Evolutionary conservation across 2,329 filamentous ascomycete genomes (phyloP).

Genomic region (Purpureocillium takamizusanense): DNA sequence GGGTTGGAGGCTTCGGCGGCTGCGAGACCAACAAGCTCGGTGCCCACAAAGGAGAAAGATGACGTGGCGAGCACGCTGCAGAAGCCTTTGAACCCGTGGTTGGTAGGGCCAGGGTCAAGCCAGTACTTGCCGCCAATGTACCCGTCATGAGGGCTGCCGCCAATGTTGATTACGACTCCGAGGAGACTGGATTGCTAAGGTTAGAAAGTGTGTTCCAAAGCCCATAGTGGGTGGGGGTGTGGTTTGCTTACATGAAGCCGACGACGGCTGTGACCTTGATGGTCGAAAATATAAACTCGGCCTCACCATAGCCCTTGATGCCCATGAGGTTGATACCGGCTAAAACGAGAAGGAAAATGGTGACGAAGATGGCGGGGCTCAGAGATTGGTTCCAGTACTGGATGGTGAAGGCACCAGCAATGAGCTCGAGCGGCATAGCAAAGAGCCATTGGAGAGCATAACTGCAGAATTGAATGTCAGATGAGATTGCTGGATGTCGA

Average conservation of each 20-base stretch:
- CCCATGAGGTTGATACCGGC: constrained; percentile 15
- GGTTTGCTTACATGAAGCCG: constrained; percentile 12
- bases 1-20: constrained; percentile 14
- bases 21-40: constrained; percentile 14
- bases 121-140: constrained; percentile 13
- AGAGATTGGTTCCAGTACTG: constrained; percentile 60
- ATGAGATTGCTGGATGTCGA: background rate
- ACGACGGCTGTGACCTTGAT: constrained; percentile 15
- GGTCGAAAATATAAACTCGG: constrained; percentile 14
- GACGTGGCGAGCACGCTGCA: constrained; percentile 11
- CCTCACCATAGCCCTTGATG: constrained; percentile 15
- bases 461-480: constrained; percentile 25
- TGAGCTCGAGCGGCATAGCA: constrained; percentile 70
- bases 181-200: constrained; percentile 5
- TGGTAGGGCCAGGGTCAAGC: constrained; percentile 12
- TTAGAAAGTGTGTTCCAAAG: background rate
- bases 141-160: constrained; percentile 9
- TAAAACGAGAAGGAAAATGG: constrained; percentile 55
- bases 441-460: constrained; percentile 85
- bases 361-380: constrained; percentile 64
- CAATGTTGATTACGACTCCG: constrained; percentile 12
- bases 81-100: constrained; percentile 15
- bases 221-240: background rate
- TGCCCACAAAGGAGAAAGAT: constrained; percentile 12
- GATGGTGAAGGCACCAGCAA: constrained; percentile 70